Base-by-base conservation (phyloP, 1,139 yeast genomes). In the Yamadazyma oceani region DNA sequence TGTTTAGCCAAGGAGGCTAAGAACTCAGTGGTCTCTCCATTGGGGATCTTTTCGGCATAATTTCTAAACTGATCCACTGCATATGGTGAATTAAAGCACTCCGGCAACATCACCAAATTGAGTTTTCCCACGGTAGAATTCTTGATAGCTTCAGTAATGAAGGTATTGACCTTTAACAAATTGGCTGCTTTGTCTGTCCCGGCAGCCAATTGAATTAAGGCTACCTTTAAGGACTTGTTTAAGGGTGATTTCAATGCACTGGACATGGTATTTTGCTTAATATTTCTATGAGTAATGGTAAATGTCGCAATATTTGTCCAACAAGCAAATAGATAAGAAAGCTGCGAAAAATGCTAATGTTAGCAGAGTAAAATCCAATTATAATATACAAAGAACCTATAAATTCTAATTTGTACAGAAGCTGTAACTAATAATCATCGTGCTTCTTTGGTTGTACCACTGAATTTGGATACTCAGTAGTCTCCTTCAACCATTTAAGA, bases 71-170 rank as follows among this genome's bases (percentile, higher is more conserved):
- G 85, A 42, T 80, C 79, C 21, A 88, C 96, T 0, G 95, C 83
- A 55, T 92, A 92, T 4, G 97, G 97, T 1, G 97, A 85, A 60
- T 90, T 90, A 76, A 90, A 92, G 64, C 97, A 90, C 64, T 92
- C 97, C 5, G 94, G 94, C 35, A 85, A 66, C 58, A 85, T 82
- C n/a, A 85, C 75, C 41, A 82, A 62, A 47, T 83, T 85, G 13
- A 82, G 46, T 34, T 55, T 57, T 2, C 60, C 60, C 27, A 69
- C 65, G 24, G 78, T 78, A 25, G 80, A 67, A 35, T 71, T 64
- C 3, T 51, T 42, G 17, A 79, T 59, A 3, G 88, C 87, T 24
- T 66, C 67, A 30, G 66, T 69, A 28, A 80, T 69, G 45, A 64
- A 73, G 17, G 62, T 62, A 26, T 69, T 63, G 0, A 78, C 85